phyloP scores from a whole-genome alignment of 345 rosid genomes.

The Brassica juncea region DNA sequence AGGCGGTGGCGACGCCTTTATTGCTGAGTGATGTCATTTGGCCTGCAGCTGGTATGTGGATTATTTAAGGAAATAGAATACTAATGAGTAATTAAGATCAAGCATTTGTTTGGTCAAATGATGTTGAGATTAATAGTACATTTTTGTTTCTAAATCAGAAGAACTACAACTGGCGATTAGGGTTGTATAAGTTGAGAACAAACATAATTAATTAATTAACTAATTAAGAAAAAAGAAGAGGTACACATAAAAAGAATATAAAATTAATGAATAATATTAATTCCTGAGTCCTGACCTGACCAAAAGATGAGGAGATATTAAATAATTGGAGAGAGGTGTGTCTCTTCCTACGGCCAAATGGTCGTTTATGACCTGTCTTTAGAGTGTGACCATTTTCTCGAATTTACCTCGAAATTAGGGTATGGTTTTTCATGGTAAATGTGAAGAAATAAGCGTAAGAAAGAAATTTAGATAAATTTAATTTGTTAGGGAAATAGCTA shows the following conservation, averaged over 20 bases:
- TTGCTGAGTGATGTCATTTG: conserved; percentile 77
- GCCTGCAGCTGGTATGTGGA: conserved; percentile 85
- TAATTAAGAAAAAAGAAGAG: neutral
- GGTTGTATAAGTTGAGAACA: conserved; percentile 10
- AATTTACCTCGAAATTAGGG: neutral
- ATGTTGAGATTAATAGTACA: neutral
- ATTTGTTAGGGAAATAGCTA: neutral
- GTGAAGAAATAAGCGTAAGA: neutral
- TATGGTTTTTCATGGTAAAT: neutral
- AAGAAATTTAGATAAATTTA: neutral
- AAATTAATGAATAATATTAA: neutral
- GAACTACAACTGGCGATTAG: conserved; percentile 33
- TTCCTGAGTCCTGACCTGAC: neutral
- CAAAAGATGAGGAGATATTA: conserved; percentile 14
- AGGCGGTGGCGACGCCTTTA: conserved; percentile 45
- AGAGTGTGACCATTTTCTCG: conserved; percentile 8
- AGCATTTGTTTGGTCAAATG: neutral
- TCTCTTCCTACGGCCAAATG: conserved; percentile 29
- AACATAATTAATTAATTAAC: neutral
- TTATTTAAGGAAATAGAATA: neutral
- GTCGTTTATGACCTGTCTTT: conserved; percentile 16
- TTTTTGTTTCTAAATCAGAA: conserved; percentile 16
- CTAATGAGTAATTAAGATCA: neutral
- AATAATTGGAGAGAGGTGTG: conserved; percentile 6
- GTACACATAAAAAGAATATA: neutral